Base-by-base conservation (phyloP, 495 filamentous ascomycete genomes). In the Penicillium fimorum region DNA sequence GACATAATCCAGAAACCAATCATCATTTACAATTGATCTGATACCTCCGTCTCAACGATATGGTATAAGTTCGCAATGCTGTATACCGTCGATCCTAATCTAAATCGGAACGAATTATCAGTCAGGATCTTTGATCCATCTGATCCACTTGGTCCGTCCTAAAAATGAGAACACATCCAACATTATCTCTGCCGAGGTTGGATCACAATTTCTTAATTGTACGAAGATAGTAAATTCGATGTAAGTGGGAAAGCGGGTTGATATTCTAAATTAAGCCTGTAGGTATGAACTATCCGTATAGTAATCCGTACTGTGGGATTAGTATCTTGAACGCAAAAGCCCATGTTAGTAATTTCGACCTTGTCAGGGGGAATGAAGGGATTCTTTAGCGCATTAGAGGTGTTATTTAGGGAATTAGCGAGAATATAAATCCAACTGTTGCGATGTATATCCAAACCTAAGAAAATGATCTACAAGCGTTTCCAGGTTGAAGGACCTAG, bases 61-160 rank as follows among this genome's bases (percentile, higher is more conserved):
- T 47, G 27, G 38, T 32, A 17, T 17, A 52, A 32, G 24, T 52
- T 47, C 29, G 15, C 17, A 5, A n/a, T 29, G 24, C 49, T 52
- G 50, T 27, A 52, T 52, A 17, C 22, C 29, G 49, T 41, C 50
- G 50, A 52, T 52, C 50, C 17, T 17, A 52, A 52, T 52, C 38
- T 43, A 41, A 43, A 18, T 22, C 22, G 10, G n/a, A 15, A 20
- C 50, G 35, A 52, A 52, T 52, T 4, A 42, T 15, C 33, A n/a
- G 10, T 41, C 38, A 18, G 37, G 25, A 52, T 52, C 50, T 52
- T 7, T 43, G 38, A 52, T 24, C 38, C 25, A 24, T 29, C 24
- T 43, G 50, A 42, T 52, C 50, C 50, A 52, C 50, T 52, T 52
- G 24, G 27, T 4, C 38, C 50, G 25, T 27, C 50, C 50, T 52